A percentile compares a stretch with the other conserved stretches of the same genome.
Conservation (phyloP, 2,329 filamentous ascomycete species). For the Xylariaceae sp. region DNA sequence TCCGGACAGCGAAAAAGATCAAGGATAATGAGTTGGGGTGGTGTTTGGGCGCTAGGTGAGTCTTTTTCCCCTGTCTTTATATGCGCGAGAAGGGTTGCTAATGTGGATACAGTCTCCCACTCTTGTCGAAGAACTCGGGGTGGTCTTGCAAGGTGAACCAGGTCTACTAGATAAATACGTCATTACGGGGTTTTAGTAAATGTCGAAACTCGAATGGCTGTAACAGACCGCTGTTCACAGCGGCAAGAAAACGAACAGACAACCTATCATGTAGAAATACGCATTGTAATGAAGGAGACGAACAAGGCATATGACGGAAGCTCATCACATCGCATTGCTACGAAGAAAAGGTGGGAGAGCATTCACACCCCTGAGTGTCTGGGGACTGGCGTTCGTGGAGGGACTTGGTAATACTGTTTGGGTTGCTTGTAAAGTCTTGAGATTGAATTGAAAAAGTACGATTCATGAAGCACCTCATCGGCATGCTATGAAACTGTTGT, state of each 20-base stretch:
- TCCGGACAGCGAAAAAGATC: slow-evolving; percentile 98
- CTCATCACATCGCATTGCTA: slow-evolving; percentile 3
- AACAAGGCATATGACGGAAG: slow-evolving; percentile 3
- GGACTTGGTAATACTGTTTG: not conserved
- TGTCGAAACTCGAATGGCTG: not conserved
- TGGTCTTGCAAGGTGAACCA: slow-evolving; percentile 87
- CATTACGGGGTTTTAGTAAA: not conserved
- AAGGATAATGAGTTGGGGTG: slow-evolving; percentile 95
- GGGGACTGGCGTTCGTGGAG: slow-evolving; percentile 12
- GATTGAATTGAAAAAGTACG: not conserved
- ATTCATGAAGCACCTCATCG: not conserved
- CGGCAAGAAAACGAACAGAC: slow-evolving; percentile 7
- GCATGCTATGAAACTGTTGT: no score
- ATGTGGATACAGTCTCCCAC: slow-evolving; percentile 63
- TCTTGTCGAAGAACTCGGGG: slow-evolving; percentile 75
- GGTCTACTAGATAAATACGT: slow-evolving; percentile 50
- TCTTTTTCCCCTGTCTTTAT: no score
- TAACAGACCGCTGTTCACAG: slow-evolving; percentile 1
- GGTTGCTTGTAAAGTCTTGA: not conserved
- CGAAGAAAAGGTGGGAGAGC: no score
- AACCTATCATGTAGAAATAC: slow-evolving; percentile 5
- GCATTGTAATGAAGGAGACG: slow-evolving; percentile 13
- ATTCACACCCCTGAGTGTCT: no score
- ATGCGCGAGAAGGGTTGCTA: slow-evolving; percentile 37
- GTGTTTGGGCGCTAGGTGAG: slow-evolving; percentile 92